Evolutionary conservation across 768 basidiomycete genomes (phyloP), one percentile per base, ranked within the genome.

Genomic region (Phaffia tasmanica): DNA sequence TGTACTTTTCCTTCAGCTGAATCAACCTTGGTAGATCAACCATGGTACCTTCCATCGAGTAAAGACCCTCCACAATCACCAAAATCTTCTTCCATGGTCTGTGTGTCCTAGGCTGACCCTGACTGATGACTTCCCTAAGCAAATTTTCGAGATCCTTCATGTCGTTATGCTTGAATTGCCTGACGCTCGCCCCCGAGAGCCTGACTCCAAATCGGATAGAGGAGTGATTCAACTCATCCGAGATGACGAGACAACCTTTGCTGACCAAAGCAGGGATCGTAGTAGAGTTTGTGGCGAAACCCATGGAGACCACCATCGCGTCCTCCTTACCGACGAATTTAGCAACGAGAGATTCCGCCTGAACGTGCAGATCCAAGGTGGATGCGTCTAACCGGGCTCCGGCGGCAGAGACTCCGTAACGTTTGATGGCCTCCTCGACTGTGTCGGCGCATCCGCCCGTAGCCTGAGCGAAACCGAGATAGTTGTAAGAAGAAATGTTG

Each of bases 1-100:
- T 98, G 82, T 95, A 98, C 74, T 85, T 87, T 75, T 86, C 81
- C 81, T 95, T 98, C 62, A 99, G 81, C 70, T 87, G 86, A 65
- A 98, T 72, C 63, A 99, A 79, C 16, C 73, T 80, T 3, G 93
- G 95, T 53, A 99, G 73, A 75, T 97, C 84, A 47, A 87, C 84
- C 70, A 98, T 72, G 11, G 89, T 92, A n/a, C 95, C 95, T 78
- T 98, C 95, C 95, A 99, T 99, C 69, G 88, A 91, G 79, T 90
- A 98, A 54, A 99, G 76, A 2, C 95, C 95, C 75, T 99, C 95
- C 16, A 98, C 90, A 63, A 95, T 83, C 54, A 99, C 70, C 49
- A 99, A 76, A 69, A 99, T 98, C 80, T 94, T 97, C 80, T 94
- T 95, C 95, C 95, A 98, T 16, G 94, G 94, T n/a, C 95, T 79